Evolutionary conservation across 2,329 filamentous ascomycete genomes (phyloP), one percentile per base, ranked within the genome.

Genomic region (Neonectria punicea): DNA sequence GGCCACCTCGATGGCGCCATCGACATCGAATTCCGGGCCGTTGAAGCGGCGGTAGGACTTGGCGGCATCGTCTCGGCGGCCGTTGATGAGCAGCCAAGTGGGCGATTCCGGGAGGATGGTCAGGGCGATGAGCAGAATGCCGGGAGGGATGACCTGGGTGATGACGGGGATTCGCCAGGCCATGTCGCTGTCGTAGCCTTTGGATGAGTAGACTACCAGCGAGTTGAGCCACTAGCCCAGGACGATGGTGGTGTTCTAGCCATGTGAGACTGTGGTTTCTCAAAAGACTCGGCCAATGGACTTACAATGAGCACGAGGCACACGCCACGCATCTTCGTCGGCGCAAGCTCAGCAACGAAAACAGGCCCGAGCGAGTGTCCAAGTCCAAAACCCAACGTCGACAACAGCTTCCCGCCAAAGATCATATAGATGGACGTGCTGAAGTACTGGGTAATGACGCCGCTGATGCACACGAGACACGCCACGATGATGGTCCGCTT

Each of bases 161-260:
- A 77, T 69, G 18, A 78, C 47, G 2, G 76, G 76, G 9, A 76
- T 70, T 10, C 71, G 63, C 76, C 76, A 78, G 9, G 71, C 70
- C 41, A 67, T 61, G 44, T 77, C 73, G 49, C 71, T 67, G 11
- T 54, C 18, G 53, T 70, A 62, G 34, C 54, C 41, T 9, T 69
- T 67, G 56, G 65, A 70, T 14, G 67, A 67, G 25, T 72, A 73
- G n/a, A 74, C 70, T 2, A 66, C 68, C 16, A 76, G 53, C 0
- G 75, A 74, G 67, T 71, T 75, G n/a, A 77, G 63, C 67, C 67
- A 69, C 43, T 76, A 73, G 3, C 76, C 76, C 16, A 76, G 61
- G 2, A 76, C 75, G 18, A 78, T 77, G 71, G 77, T 77, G 10
- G 75, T 77, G 53, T 78, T 78, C 69, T 69, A 20, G 13, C 25